Evolutionary conservation across 179 eudicot species (phyloP), one percentile per base, ranked within the genome.

Genomic region (Amaranthus tricolor): DNA sequence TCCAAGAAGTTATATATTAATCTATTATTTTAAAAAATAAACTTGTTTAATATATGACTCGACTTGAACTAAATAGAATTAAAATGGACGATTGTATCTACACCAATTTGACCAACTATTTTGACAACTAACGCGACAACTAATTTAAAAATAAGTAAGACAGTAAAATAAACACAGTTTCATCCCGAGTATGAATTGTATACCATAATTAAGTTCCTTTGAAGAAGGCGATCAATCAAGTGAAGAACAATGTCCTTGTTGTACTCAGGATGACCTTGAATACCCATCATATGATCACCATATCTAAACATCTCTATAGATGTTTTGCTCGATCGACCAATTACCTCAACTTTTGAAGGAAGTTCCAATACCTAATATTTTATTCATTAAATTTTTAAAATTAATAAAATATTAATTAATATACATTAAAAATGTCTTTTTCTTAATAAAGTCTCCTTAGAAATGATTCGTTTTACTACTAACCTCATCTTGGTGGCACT

Each of bases 251-350:
- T 94, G 80, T 94, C 98, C 17, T 82, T 84, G 17, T 86, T 90
- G 88, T 94, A 94, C 82, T 92, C 97, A 0, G 98, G 98, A 67
- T 94, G 98, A 53, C 98, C 97, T 76, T 94, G 97, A 57, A 94
- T 90, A 21, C 97, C 98, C 96, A 94, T 88, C 7, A 92, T 82
- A 79, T 94, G 93, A 80, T 92, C 88, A 4, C 93, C 94, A 68
- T 82, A 82, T 75, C 71, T 80, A 54, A 94, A 94, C 97, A 94
- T 87, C 78, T 94, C 98, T 9, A 94, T 79, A 62, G 93, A 86
- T 0, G 96, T 92, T 75, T 87, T 90, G 13, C 75, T 74, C 0
- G 97, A 94, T 83, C 90, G 82, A 17, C 87, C 97, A 17, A 94
- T 77, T 51, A 94, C 87, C 80, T 94, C 98, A 47, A 86, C 98